phyloP scores from a whole-genome alignment of 2,329 filamentous ascomycete genomes.

The Lasiodiplodia citricola region DNA sequence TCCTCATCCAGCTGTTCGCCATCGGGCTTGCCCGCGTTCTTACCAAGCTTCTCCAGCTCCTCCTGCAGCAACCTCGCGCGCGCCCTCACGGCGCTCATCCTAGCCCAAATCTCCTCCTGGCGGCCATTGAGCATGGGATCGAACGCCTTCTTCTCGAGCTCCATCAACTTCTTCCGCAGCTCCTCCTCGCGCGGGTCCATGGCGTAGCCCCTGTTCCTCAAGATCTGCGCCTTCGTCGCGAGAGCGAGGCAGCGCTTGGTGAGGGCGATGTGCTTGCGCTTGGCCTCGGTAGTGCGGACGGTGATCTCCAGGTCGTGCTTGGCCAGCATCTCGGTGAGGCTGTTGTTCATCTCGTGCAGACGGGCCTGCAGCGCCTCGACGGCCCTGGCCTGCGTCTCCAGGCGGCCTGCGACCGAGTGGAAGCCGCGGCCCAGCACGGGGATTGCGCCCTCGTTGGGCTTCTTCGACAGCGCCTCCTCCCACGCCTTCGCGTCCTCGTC shows the following conservation, averaged over 20 bases:
- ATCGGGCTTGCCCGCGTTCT: constrained; percentile 52
- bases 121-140: constrained; percentile 77
- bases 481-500: constrained; percentile 78
- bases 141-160: constrained; percentile 70
- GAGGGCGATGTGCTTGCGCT: constrained; percentile 73
- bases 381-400: constrained; percentile 73
- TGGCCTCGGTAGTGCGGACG: constrained; percentile 74
- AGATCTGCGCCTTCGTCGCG: constrained; percentile 78
- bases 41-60: constrained; percentile 72
- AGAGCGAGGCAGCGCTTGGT: constrained; percentile 75
- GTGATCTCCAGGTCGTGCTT: constrained; percentile 78
- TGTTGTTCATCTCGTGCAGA: constrained; percentile 80
- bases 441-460: constrained; percentile 76
- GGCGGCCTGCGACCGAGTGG: constrained; percentile 70
- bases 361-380: constrained; percentile 72
- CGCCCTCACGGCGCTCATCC: constrained; percentile 75
- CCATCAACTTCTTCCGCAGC: constrained; percentile 72
- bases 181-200: constrained; percentile 81
- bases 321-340: constrained; percentile 72
- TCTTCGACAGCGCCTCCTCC: constrained; percentile 82
- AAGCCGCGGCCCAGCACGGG: constrained; percentile 79
- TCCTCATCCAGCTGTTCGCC: constrained; percentile 69
- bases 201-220: constrained; percentile 81
- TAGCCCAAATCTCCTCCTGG: constrained; percentile 85
- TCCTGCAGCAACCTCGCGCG: constrained; percentile 74